Conservation (phyloP, 2,329 filamentous ascomycete species). For the Colletotrichum liaoningense region DNA sequence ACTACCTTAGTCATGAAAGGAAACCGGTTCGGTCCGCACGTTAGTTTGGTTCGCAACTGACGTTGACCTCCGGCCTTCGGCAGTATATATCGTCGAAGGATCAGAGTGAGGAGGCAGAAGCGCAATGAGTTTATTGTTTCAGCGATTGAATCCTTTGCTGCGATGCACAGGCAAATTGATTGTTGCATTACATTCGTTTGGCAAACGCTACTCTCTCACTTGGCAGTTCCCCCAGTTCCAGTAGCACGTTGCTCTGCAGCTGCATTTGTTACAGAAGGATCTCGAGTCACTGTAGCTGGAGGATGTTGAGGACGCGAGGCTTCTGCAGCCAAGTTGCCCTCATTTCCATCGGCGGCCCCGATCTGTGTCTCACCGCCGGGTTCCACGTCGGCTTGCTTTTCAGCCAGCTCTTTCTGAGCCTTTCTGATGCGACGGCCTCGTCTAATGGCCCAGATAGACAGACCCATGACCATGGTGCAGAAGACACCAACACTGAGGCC, state of each 20-base stretch:
- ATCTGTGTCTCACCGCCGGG: background rate
- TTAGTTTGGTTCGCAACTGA: constrained; percentile 1
- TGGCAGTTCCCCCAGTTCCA: background rate
- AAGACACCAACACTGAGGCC: background rate
- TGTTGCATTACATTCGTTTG: background rate
- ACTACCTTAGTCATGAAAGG: background rate
- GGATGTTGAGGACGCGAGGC: background rate
- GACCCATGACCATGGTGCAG: background rate
- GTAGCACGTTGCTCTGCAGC: background rate
- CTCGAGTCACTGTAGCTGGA: background rate
- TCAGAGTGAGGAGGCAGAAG: background rate
- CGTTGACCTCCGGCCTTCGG: background rate
- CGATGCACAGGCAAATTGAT: background rate
- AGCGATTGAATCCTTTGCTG: background rate
- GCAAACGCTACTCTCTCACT: background rate
- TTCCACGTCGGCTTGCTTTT: constrained; percentile 1
- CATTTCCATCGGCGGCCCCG: background rate
- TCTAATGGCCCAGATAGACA: constrained; percentile 21
- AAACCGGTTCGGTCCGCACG: background rate
- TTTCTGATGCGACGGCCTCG: constrained; percentile 19
- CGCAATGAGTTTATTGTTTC: too few relatives aligned
- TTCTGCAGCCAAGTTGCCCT: background rate
- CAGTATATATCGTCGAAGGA: background rate
- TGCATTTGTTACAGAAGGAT: background rate
- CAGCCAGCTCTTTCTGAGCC: constrained; percentile 2